Base-by-base conservation (phyloP, 768 basidiomycete species). In the Arthromyces matolae region DNA sequence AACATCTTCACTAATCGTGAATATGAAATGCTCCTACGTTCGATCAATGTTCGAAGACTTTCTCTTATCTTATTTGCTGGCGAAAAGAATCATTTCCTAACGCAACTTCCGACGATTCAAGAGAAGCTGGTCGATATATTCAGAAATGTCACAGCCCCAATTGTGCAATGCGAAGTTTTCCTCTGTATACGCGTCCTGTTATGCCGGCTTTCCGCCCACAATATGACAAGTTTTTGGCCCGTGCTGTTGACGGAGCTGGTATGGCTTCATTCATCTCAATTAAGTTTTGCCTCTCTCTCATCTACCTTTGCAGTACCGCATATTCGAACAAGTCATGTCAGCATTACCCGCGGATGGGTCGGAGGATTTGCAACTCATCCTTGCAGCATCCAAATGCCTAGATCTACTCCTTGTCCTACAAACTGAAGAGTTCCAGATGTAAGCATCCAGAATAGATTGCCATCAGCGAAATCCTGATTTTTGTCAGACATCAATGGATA, bases 361-460 rank as follows among this genome's bases (percentile, higher is more conserved):
- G 0, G 93, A 96, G 58, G 83, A 89, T 45, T 71, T 99, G 20
- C 79, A 81, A 32, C 73, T 94, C 10, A 72, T 97, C 39, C 76
- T 97, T 18, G 82, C 94, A 2, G 93, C 92, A 2, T 87, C 91
- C 73, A 98, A 98, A 68, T 90, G 94, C 59, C 70, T 99, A 19
- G 96, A 99, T 65, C 71, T 97, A 5, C 70, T 98, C n/a, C 76
- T 98, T 9, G 85, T 89, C 3, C 70, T 99, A 20, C 94, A 98
- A 64, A 95, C 92, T 0, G 92, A 94, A 61, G 95, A 98, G 64
- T 99, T 98, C 66, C 96, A 98, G 67, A 89, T 97, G 95, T 96
- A 61, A 51, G 71, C 50, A 25, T 24, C 23, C 22, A 33, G 14
- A 5, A 18, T 22, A 32, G 9, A 31, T 39, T 45, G 45, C 63